phyloP scores from a whole-genome alignment of 306 rosid genomes.

The Vigna hirtella region DNA sequence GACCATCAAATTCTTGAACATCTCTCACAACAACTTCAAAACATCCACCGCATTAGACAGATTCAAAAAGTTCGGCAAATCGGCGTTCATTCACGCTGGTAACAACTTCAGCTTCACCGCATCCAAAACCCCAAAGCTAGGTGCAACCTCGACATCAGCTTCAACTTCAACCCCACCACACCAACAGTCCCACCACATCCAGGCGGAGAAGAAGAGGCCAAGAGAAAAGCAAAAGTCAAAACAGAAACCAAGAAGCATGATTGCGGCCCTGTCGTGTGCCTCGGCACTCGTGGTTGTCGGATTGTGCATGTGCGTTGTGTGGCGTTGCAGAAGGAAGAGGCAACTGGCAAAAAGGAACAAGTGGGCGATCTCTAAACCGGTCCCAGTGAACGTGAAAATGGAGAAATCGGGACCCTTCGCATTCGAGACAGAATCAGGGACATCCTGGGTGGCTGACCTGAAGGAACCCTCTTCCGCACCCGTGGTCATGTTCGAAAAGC shows the following conservation, averaged over 20 bases:
- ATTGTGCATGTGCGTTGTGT: slow-evolving; percentile 31
- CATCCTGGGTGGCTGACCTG: slow-evolving; percentile 90
- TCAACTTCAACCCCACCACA: slow-evolving; percentile 40
- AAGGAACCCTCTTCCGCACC: slow-evolving; percentile 83
- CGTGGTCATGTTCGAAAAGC: slow-evolving; percentile 96
- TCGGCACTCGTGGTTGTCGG: slow-evolving; percentile 45
- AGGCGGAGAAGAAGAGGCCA: not conserved
- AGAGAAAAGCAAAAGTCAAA: slow-evolving; percentile 40
- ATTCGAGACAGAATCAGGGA: slow-evolving; percentile 89
- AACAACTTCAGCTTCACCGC: slow-evolving; percentile 43
- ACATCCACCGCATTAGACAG: slow-evolving; percentile 22
- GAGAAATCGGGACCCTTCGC: slow-evolving; percentile 94
- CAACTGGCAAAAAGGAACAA: slow-evolving; percentile 57
- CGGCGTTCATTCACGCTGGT: slow-evolving; percentile 72
- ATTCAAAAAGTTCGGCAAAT: slow-evolving; percentile 59
- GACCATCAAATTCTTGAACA: slow-evolving; percentile 62
- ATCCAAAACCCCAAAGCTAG: slow-evolving; percentile 42
- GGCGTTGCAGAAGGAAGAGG: slow-evolving; percentile 57
- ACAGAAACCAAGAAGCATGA: slow-evolving; percentile 12
- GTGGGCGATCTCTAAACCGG: slow-evolving; percentile 95
- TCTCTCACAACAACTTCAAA: slow-evolving; percentile 72
- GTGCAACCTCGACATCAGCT: slow-evolving; percentile 24
- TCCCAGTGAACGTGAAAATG: slow-evolving; percentile 55
- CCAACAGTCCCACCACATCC: slow-evolving; percentile 22
- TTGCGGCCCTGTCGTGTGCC: slow-evolving; percentile 46